Evolutionary conservation across 1,284 basidiomycete species (phyloP).

Genomic region (Sparassis latifolia): DNA sequence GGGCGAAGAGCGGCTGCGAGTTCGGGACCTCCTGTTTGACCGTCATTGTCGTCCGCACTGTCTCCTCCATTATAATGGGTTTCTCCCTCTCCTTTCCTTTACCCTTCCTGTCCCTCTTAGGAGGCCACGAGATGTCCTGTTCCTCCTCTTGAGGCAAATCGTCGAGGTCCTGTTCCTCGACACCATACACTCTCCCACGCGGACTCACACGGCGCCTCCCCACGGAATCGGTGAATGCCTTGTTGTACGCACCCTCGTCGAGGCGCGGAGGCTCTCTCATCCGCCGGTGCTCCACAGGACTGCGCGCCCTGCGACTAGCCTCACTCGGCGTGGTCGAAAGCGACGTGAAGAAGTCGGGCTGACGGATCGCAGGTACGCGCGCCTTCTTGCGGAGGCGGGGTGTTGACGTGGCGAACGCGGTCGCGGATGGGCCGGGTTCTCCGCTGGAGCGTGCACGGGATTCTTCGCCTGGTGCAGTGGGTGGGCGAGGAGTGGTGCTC

Average conservation of each 20-base stretch:
- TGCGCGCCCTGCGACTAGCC: not conserved
- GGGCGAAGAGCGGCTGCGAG: too few relatives aligned
- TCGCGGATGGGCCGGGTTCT: too few relatives aligned
- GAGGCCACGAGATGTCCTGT: slow-evolving; percentile 7
- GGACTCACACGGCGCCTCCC: slow-evolving; percentile 9
- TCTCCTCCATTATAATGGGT: too few relatives aligned
- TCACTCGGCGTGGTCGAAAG: not conserved
- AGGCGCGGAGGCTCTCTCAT: slow-evolving; percentile 14
- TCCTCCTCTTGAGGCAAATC: not conserved
- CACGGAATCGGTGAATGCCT: slow-evolving; percentile 15
- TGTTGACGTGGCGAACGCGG: too few relatives aligned
- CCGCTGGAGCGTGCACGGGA: too few relatives aligned
- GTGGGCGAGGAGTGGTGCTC: too few relatives aligned
- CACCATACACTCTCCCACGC: slow-evolving; percentile 6
- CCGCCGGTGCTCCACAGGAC: slow-evolving; percentile 1
- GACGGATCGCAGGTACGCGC: not conserved
- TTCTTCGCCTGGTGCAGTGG: too few relatives aligned
- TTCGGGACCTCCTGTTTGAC: too few relatives aligned
- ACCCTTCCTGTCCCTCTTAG: not conserved
- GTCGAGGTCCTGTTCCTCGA: slow-evolving; percentile 1
- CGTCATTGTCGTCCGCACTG: too few relatives aligned
- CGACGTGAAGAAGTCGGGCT: slow-evolving; percentile 3
- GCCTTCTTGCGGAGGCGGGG: too few relatives aligned
- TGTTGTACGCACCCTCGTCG: slow-evolving; percentile 20
- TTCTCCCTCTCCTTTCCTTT: too few relatives aligned